Evolutionary conservation across 306 rosid genomes (phyloP), one percentile per base, ranked within the genome.

Genomic region (Psophocarpus tetragonolobus): DNA sequence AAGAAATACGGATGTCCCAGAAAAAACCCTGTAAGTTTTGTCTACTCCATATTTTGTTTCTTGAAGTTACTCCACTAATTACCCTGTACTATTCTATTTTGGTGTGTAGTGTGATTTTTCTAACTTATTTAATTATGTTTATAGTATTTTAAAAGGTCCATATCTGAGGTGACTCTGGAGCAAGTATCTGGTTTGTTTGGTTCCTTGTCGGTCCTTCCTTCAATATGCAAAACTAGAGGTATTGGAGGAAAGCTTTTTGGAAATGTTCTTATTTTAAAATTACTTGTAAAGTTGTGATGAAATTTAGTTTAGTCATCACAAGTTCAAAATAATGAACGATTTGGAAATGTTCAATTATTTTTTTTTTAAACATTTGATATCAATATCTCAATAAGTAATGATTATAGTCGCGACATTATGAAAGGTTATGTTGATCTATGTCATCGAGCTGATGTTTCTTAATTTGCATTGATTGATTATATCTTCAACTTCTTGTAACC

Each of bases 161-260:
- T 92, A 81, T 92, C 98, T 1, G 97, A 91, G 85, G 80, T 32
- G 44, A 89, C 98, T 53, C 5, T 95, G 45, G 91, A 86, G 82
- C 84, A 83, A 77, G 65, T 91, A 83, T 91, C 97, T 29, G 83
- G 81, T 68, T 68, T 92, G 70, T 82, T 92, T 38, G 86, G 92
- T 48, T 89, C 97, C 73, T 83, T 94, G 66, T 85, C 97, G 2
- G 63, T 85, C 69, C 86, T 89, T 65, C 84, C 91, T 82, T 80
- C 93, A 51, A 85, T 76, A n/a, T 85, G 84, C 24, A 1, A 91
- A 78, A 80, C 87, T 39, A 85, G 68, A 87, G 97, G 97, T 92
- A 89, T 21, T 45, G 51, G 54, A 78, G 69, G 68, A 79, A 62
- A 61, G 14, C 14, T 61, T 30, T 30, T 15, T 3, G 24, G 8